Base-by-base conservation (phyloP, 2,329 filamentous ascomycete species). In the Pyricularia pennisetigena region DNA sequence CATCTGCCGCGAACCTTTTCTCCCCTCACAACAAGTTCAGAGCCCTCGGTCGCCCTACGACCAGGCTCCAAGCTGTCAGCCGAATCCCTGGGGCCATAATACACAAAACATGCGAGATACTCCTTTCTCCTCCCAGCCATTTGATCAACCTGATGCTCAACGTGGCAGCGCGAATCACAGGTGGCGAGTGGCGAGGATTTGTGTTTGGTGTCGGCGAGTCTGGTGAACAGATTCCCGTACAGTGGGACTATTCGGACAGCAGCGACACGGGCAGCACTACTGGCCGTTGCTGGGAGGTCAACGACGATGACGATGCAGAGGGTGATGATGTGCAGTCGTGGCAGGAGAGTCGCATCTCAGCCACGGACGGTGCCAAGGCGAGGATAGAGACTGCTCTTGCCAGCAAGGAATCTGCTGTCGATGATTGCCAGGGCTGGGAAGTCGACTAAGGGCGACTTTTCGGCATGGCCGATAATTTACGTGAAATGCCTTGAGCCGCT, bases 111-210 rank as follows among this genome's bases (percentile, higher is more conserved):
- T 88, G 86, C 71, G 88, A 91, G 67, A 84, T 95, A 32, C 83
- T 97, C 4, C 80, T 97, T 16, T 88, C 91, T 0, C 93, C 93
- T n/a, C 93, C 94, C 0, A 86, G 89, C 20, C 88, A 94, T 73
- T 84, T 97, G 1, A 85, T 97, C 49, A 83, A 87, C 29, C 81
- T 97, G 59, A 93, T 97, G 83, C 84, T 97, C 4, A 88, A 88
- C 68, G 92, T 97, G 68, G 92, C 93, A 0, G 89, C 91, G 0
- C 88, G 86, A 70, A 92, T 97, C 70, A 85, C 88, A 1, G 82
- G 82, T 32, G 86, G 85, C 23, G 83, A 86, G 78, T 88, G 85
- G 88, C 80, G 85, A 74, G 90, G 86, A 70, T 78, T 85, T 72
- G 81, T 87, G 67, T 82, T 83, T 66, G 85, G 85, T 12, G 79